phyloP scores from a whole-genome alignment of 179 eudicot genomes.

The Beta corolliflora region DNA sequence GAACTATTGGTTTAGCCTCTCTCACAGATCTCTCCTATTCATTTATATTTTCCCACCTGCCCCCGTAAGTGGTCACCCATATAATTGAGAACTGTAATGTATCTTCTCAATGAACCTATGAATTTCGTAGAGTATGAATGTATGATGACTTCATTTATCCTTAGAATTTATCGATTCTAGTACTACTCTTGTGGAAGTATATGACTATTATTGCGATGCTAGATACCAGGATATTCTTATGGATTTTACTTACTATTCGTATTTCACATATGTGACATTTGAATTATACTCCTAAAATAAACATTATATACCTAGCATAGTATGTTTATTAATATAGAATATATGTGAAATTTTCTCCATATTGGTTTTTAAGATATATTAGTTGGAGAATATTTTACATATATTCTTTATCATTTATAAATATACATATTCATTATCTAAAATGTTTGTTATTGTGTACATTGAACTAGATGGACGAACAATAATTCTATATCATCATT shows the following conservation, averaged over 20 bases:
- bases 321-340: no score
- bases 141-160: background rate
- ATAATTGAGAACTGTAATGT: conserved; percentile 7
- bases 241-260: background rate
- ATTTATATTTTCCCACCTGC: conserved; percentile 13
- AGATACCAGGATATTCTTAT: background rate
- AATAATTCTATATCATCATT: no score
- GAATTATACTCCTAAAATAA: no score
- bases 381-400: no score
- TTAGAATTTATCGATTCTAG: background rate
- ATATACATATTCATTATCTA: no score
- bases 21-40: conserved; percentile 35
- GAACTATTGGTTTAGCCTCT: conserved; percentile 43
- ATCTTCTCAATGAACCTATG: conserved; percentile 6
- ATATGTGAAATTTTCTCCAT: no score
- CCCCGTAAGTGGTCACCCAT: conserved; percentile 22
- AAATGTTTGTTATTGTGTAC: no score
- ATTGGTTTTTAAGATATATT: no score
- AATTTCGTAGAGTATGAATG: no score
- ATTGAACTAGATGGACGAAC: no score
- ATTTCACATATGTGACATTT: background rate
- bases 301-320: no score
- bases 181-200: background rate
- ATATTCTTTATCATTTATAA: no score
- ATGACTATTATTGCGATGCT: background rate